Evolutionary conservation across 257 asterid genomes (phyloP), one percentile per base, ranked within the genome.

Genomic region (Ligustrum vulgare): DNA sequence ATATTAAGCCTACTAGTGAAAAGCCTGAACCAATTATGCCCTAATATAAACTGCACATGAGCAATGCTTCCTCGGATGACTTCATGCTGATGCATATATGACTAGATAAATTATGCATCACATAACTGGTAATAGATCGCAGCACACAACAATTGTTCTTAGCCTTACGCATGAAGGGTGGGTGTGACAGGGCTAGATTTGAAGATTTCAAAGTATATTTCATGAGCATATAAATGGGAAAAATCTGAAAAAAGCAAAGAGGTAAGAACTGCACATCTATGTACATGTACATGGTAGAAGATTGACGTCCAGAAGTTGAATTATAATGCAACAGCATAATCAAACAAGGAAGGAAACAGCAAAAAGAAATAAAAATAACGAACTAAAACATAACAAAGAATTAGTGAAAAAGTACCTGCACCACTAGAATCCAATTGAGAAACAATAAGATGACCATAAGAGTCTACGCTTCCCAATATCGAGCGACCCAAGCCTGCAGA

Each of bases 391-490:
- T 12, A 7, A 25, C 65, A 62, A 37, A 35, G 76, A 22, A 22
- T 25, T 69, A 68, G 77, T 43, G 58, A 47, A 72, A 35, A 66
- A 32, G 51, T 78, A 87, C 96, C 95, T 74, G 85, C 73, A 76
- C 76, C 69, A 82, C 78, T 71, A 41, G 82, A 78, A 78, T 89
- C 85, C 85, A 94, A 63, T 86, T 82, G 89, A 63, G 98, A 91
- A 74, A 94, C 98, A 78, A 94, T 89, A 75, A 92, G 91, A 74
- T 89, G 91, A 32, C 98, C 98, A 72, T 87, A 86, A 47, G 91
- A 87, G 87, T 94, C 98, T 56, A 92, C 98, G 72, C 98, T 94
- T 79, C 98, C 98, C 87, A 94, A 78, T 10, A 89, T 71, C 72
- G 83, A 88, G 88, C 84, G 84, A 79, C 80, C 89, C 81, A 58